Conservation (phyloP, 306 rosid genomes). For the Castanea crenata region DNA sequence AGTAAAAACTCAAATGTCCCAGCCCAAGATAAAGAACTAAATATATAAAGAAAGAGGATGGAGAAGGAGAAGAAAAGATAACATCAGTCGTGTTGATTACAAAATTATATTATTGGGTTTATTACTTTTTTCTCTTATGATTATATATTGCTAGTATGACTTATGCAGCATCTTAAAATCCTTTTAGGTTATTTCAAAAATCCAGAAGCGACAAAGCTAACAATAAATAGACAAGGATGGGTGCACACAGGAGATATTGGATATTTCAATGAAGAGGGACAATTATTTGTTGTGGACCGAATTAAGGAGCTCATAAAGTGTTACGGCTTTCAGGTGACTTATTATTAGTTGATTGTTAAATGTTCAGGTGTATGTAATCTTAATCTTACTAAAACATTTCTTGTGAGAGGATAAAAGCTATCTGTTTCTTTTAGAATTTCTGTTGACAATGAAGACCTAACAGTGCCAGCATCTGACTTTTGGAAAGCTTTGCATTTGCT, state of each 20-base stretch:
- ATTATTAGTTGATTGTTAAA: not conserved
- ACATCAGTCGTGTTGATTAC: too few relatives aligned
- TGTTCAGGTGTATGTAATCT: not conserved
- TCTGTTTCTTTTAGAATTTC: not conserved
- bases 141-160: not conserved
- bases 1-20: too few relatives aligned
- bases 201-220: slow-evolving; percentile 35
- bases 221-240: slow-evolving; percentile 47
- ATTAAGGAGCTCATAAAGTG: slow-evolving; percentile 54
- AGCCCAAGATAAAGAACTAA: too few relatives aligned
- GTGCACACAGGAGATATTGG: slow-evolving; percentile 47
- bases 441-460: too few relatives aligned
- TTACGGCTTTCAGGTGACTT: slow-evolving; percentile 39
- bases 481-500: too few relatives aligned
- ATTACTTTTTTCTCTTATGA: not conserved
- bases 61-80: too few relatives aligned
- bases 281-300: slow-evolving; percentile 43
- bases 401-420: not conserved
- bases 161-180: not conserved
- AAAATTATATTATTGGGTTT: not conserved
- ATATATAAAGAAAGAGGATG: too few relatives aligned
- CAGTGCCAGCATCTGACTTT: too few relatives aligned
- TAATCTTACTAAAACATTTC: not conserved
- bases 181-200: slow-evolving; percentile 47
- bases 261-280: slow-evolving; percentile 42